phyloP scores from a whole-genome alignment of 1,284 basidiomycete genomes.

The Fomitopsis palustris region DNA sequence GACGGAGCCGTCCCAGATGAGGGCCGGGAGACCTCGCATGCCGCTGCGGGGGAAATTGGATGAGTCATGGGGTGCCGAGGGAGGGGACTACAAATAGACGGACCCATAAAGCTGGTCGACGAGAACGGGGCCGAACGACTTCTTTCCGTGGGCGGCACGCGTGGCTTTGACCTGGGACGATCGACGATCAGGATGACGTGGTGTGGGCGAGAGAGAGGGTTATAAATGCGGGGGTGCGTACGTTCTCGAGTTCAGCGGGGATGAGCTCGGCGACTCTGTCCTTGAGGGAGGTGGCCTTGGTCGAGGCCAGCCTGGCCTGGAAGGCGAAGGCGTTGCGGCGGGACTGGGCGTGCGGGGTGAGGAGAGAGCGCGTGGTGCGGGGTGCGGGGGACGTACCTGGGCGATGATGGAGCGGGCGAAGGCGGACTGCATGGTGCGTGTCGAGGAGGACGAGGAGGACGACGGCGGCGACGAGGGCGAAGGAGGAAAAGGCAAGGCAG shows the following conservation, averaged over 20 bases:
- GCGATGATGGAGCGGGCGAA: slow-evolving; percentile 44
- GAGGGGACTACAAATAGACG: neutral
- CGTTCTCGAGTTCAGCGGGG: slow-evolving; percentile 84
- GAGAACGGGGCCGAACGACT: slow-evolving; percentile 84
- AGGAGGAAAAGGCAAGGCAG: slow-evolving; percentile 12
- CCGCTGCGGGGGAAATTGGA: slow-evolving; percentile 51
- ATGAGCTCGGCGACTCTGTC: slow-evolving; percentile 90
- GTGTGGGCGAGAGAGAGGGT: slow-evolving; percentile 4
- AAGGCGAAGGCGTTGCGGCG: slow-evolving; percentile 42
- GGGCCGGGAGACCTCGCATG: slow-evolving; percentile 85
- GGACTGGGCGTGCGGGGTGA: slow-evolving; percentile 19
- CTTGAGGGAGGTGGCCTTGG: slow-evolving; percentile 80
- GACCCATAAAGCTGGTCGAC: slow-evolving; percentile 91
- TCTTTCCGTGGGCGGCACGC: slow-evolving; percentile 83
- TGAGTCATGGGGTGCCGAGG: slow-evolving; percentile 6
- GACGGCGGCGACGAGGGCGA: neutral
- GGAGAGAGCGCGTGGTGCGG: neutral
- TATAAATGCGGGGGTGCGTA: slow-evolving; percentile 30
- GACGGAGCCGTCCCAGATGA: slow-evolving; percentile 96
- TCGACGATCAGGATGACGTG: slow-evolving; percentile 2
- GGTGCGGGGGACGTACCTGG: slow-evolving; percentile 36
- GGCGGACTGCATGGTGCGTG: slow-evolving; percentile 28
- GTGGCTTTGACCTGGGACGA: slow-evolving; percentile 71
- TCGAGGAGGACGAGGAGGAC: neutral
- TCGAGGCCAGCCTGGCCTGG: slow-evolving; percentile 60